Percentiles rank a stretch among this genome's conserved stretches.
Evolutionary conservation across 345 rosid genomes (phyloP).

Genomic region (Moringa oleifera): DNA sequence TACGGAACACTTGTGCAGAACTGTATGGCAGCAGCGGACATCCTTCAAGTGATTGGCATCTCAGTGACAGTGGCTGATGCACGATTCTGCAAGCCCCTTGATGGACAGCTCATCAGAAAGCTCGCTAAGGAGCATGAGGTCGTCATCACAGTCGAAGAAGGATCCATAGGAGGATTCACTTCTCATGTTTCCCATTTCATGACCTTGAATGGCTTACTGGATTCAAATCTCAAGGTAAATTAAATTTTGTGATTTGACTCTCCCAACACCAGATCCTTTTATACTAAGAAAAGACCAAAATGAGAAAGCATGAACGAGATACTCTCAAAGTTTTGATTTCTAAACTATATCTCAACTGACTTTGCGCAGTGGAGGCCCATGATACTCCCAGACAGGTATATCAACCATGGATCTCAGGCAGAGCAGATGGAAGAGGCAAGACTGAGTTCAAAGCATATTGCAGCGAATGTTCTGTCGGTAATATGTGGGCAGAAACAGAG

Average conservation of each 20-base stretch:
- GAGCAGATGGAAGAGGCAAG: constrained; percentile 64
- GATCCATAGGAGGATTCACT: constrained; percentile 77
- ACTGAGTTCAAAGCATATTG: constrained; percentile 52
- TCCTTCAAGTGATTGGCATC: constrained; percentile 38
- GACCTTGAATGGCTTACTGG: constrained; percentile 61
- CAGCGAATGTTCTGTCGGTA: constrained; percentile 58
- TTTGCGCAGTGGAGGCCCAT: constrained; percentile 50
- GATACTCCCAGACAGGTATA: constrained; percentile 73
- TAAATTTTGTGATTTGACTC: too few relatives aligned
- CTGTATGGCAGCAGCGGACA: constrained; percentile 51
- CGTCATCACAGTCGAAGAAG: constrained; percentile 80
- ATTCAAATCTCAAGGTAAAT: constrained; percentile 67
- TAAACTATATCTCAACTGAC: too few relatives aligned
- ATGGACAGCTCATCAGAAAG: constrained; percentile 50
- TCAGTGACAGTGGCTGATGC: constrained; percentile 76
- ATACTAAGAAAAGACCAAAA: too few relatives aligned
- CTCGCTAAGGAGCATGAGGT: constrained; percentile 71
- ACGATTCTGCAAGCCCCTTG: constrained; percentile 89
- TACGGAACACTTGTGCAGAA: constrained; percentile 75
- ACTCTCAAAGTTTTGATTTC: too few relatives aligned
- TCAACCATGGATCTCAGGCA: constrained; percentile 53
- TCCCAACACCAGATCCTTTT: too few relatives aligned
- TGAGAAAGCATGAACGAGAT: too few relatives aligned
- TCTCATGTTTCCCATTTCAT: constrained; percentile 80
- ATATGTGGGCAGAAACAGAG: too few relatives aligned